Percentiles rank a stretch among this genome's conserved stretches.
Conservation (phyloP, 176 grass and related monocot genomes). For the Oryza glaberrima region DNA sequence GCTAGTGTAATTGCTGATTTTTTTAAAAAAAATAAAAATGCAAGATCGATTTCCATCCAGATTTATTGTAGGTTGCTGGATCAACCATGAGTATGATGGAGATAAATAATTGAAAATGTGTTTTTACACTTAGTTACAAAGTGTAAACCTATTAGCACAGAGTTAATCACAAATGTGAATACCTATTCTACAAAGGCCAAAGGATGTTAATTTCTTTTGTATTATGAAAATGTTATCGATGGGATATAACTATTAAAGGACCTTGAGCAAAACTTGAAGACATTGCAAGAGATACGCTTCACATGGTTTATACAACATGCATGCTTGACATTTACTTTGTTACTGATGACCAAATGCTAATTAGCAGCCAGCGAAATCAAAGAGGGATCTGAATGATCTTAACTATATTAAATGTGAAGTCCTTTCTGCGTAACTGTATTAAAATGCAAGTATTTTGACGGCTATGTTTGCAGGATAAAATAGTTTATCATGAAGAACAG, state of each 20-base stretch:
- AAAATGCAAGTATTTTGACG: neutral
- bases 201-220: neutral
- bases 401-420: neutral
- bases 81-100: neutral
- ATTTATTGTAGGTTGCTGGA: neutral
- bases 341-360: neutral
- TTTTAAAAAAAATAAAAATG: neutral
- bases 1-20: neutral
- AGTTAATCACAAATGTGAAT: neutral
- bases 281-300: neutral
- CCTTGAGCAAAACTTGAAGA: neutral
- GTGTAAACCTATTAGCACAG: neutral
- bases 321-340: neutral
- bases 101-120: neutral
- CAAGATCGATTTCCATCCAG: neutral
- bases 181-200: neutral
- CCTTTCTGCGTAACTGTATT: too few species aligned
- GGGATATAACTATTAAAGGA: neutral
- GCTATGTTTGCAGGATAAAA: neutral
- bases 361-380: neutral
- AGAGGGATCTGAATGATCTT: neutral
- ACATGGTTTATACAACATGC: slow-evolving; percentile 1
- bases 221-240: slow-evolving; percentile 15
- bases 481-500: slow-evolving; percentile 16
- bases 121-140: neutral